phyloP scores from a whole-genome alignment of 139 green algal genomes.

The Chlorokybus atmophyticus region DNA sequence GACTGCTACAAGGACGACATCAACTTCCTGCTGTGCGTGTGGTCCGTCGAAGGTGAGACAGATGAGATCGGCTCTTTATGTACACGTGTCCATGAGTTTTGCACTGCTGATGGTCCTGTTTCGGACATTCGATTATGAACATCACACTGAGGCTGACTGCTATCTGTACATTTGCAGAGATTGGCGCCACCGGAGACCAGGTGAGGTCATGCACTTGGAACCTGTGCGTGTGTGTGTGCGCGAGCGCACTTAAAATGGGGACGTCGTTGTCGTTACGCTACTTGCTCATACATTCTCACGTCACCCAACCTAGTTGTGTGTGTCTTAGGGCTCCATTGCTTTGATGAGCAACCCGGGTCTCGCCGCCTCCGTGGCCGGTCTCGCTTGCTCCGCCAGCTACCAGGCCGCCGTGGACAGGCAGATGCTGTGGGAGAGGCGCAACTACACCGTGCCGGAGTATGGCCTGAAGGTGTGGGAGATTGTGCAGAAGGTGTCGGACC shows the following conservation, averaged over 20 bases:
- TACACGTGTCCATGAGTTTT: too few species aligned
- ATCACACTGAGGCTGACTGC: too few species aligned
- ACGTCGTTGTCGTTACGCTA: background rate
- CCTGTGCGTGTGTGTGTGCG: too few species aligned
- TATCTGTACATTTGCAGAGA: background rate
- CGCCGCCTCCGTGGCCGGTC: background rate
- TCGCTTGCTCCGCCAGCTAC: background rate
- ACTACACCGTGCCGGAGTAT: background rate
- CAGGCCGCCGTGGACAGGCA: background rate
- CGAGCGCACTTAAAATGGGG: too few species aligned
- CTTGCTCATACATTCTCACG: background rate
- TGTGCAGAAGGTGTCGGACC: background rate
- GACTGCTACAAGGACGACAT: background rate
- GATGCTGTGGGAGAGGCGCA: background rate
- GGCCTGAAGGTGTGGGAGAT: background rate
- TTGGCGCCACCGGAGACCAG: background rate
- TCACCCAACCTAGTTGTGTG: background rate
- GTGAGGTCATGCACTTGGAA: too few species aligned
- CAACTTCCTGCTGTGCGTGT: background rate
- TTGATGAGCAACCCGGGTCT: background rate
- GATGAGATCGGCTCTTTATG: too few species aligned
- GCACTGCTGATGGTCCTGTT: too few species aligned
- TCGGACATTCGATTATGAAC: too few species aligned
- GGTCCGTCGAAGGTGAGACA: too few species aligned
- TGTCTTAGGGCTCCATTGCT: background rate